A percentile compares a stretch with the other conserved stretches of the same genome.
These are phyloP conservation scores for Nakaseomyces kungkrabaensis DNA, from an alignment of 1,139 yeast species.

Conservation along the genomic window DNA sequence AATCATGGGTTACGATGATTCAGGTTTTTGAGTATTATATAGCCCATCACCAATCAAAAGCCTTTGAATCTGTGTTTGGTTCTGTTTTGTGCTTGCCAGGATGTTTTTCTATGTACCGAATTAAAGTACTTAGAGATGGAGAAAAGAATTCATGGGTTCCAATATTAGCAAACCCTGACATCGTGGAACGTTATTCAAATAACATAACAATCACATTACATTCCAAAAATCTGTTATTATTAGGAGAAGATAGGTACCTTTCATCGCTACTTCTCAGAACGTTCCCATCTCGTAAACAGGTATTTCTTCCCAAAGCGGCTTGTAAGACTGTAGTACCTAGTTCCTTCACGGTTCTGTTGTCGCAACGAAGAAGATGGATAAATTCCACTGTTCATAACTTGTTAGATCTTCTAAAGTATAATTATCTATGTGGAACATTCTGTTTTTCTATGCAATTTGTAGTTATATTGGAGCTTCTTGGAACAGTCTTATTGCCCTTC, in stretches of 20 bases:
- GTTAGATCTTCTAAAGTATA: slow-evolving; percentile 79
- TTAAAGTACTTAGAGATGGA: slow-evolving; percentile 80
- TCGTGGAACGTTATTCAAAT: slow-evolving; percentile 89
- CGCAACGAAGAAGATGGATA: slow-evolving; percentile 98
- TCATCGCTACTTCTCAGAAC: slow-evolving; percentile 85
- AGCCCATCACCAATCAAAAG: slow-evolving; percentile 93
- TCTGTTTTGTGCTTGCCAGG: slow-evolving; percentile 98
- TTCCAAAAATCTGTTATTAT: slow-evolving; percentile 72
- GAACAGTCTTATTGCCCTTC: slow-evolving; percentile 87
- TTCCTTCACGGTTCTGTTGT: slow-evolving; percentile 64
- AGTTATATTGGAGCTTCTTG: slow-evolving; percentile 75
- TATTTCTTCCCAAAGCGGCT: slow-evolving; percentile 88
- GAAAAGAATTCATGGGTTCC: slow-evolving; percentile 74
- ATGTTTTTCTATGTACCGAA: slow-evolving; percentile 91
- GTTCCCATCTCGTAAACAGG: slow-evolving; percentile 85
- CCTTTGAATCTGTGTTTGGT: slow-evolving; percentile 92
- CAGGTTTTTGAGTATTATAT: slow-evolving; percentile 95
- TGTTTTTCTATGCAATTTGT: slow-evolving; percentile 97
- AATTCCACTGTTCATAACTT: slow-evolving; percentile 94
- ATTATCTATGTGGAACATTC: slow-evolving; percentile 92
- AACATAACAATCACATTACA: slow-evolving; percentile 83
- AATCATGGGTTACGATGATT: slow-evolving; percentile 87
- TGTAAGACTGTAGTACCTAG: slow-evolving; percentile 95
- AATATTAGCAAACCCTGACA: slow-evolving; percentile 88
- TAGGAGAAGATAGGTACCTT: slow-evolving; percentile 90